Conservation (phyloP, 1,139 yeast species). For the Zygoascus hellenicus region DNA sequence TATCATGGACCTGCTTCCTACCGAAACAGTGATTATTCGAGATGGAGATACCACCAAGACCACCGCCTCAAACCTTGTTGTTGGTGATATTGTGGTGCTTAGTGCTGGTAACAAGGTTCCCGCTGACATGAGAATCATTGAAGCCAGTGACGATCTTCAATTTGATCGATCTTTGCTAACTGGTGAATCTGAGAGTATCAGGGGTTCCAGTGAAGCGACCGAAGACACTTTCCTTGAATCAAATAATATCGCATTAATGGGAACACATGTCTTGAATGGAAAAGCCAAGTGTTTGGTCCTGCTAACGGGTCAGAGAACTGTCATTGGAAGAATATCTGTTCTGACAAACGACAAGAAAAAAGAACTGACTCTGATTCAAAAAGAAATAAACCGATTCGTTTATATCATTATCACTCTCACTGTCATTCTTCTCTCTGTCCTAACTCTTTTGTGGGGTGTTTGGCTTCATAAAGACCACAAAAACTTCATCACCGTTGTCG, state of each 20-base stretch:
- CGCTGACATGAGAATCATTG: conserved; percentile 44
- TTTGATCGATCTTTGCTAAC: conserved; percentile 51
- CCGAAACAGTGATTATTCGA: conserved; percentile 41
- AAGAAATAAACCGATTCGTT: conserved; percentile 42
- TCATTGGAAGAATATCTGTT: conserved; percentile 47
- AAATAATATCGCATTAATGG: conserved; percentile 44
- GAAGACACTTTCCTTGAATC: conserved; percentile 42
- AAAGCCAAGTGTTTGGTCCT: conserved; percentile 45
- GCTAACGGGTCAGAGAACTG: conserved; percentile 44
- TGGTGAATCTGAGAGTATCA: conserved; percentile 47
- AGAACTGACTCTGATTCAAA: conserved; percentile 44
- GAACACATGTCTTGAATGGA: conserved; percentile 46
- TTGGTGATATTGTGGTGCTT: conserved; percentile 45
- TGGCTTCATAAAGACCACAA: conserved; percentile 40
- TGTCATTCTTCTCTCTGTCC: conserved; percentile 38
- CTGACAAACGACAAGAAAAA: conserved; percentile 37
- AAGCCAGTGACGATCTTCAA: conserved; percentile 37
- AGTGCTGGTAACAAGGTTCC: conserved; percentile 46
- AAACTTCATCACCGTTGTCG: conserved; percentile 41
- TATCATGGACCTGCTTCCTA: conserved; percentile 42
- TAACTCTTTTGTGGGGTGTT: conserved; percentile 46
- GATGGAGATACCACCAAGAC: conserved; percentile 34
- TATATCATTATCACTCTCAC: conserved; percentile 37
- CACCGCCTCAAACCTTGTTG: conserved; percentile 43
- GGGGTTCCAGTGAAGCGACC: conserved; percentile 36